Base-by-base conservation (phyloP, 768 basidiomycete species). In the Termitomyces sp. region DNA sequence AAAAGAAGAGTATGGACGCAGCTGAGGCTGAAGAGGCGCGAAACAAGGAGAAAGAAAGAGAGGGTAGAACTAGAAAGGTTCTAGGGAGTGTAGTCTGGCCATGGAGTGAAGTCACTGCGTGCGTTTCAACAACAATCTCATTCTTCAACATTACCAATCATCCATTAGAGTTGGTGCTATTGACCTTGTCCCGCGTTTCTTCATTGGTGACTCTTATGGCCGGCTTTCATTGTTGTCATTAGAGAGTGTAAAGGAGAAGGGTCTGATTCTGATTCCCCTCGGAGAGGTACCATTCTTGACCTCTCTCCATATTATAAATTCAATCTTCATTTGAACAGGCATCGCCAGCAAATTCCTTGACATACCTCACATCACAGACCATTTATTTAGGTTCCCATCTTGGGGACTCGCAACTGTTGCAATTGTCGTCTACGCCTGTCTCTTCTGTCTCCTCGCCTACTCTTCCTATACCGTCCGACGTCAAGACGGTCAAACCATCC, bases 331-430 rank as follows among this genome's bases (percentile, higher is more conserved):
- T 51, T 42, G 27, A 25, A 12, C 18, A 92, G 90, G 80, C 81
- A 29, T 89, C 92, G 1, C 76, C 91, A 10, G 74, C 91, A 0
- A 88, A 77, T 10, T 79, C 84, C 11, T 64, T 96, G 56, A 83
- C 88, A 1, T 87, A 92, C 61, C 76, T 97, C 12, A 76, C 83
- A 5, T 78, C 82, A 44, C 85, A 90, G 66, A 69, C 80, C 9
- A 58, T 94, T 7, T 96, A 86, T 63, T 73, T 94, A 20, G 90
- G 92, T 16, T 94, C 93, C 6, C 88, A 92, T 60, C 73, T 80
- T 15, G 91, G 91, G 16, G 85, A 94, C 65, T 88, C 91, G 1
- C 89, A 93, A 59, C 70, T 95, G 10, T 61, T 94, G 2, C 76
- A 79, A 48, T 79, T 96, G 52, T 79, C 73, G 11, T 60, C 69